Evolutionary conservation across 805 yeast genomes (phyloP), one percentile per base, ranked within the genome.

Genomic region (Candida maris): DNA sequence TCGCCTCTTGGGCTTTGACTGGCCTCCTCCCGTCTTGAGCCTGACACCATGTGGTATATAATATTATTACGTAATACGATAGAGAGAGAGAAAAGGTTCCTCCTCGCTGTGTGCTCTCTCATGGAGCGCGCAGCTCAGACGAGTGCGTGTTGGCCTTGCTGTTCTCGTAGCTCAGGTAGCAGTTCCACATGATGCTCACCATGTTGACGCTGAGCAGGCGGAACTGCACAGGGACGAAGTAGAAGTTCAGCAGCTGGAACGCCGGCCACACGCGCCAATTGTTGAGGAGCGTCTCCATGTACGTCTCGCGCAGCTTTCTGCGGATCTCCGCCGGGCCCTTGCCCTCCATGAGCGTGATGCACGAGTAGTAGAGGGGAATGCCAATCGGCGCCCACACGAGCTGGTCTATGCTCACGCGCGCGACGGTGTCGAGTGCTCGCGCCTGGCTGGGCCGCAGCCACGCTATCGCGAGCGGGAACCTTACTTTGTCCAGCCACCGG

Each of bases 211-310:
- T 67, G 30, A 85, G 51, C 30, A 89, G 59, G 25, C 95, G 71
- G 48, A 73, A 75, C 29, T 79, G 79, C 6, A 79, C 73, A 0
- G 97, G 97, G 3, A 87, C 73, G 6, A 85, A 51, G 30, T 79
- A 71, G 53, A 91, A 86, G 61, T 91, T 93, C 43, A 81, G 45
- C 37, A 79, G 52, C 61, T 93, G 97, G 44, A 93, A 84, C 0
- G 76, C 60, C 0, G 97, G 97, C 98, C 97, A 93, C 9, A 91
- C 82, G 34, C 69, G 54, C 89, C 95, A 87, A 57, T 88, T 89
- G 13, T 84, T 70, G 22, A 67, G 56, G 27, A 89, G 60, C 0
- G 96, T 88, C 4, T 72, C 69, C 79, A 78, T 63, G 75, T 77
- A 77, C 41, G 79, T 76, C 12, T 66, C 61, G 3, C 60, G 31